phyloP scores from a whole-genome alignment of 179 eudicot genomes.

The Drosera spatulata region DNA sequence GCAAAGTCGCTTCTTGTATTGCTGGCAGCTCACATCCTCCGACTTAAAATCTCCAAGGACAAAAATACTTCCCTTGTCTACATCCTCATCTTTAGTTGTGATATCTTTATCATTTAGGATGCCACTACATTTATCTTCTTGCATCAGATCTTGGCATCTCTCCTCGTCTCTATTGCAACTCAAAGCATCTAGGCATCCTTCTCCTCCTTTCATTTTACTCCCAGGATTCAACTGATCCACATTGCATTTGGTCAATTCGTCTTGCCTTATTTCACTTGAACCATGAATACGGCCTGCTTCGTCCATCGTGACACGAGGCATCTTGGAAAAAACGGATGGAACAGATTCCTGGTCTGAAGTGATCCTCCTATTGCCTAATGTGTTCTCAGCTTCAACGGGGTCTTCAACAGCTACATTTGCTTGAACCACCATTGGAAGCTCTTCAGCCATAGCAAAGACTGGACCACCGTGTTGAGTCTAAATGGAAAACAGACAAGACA shows the following conservation, averaged over 20 bases:
- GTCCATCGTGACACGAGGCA: conserved; percentile 7
- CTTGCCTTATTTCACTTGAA: conserved; percentile 9
- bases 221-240: conserved; percentile 20
- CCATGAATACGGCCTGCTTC: conserved; percentile 5
- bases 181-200: conserved; percentile 7
- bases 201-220: conserved; percentile 17
- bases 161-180: neutral
- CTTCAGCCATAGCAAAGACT: conserved; percentile 4
- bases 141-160: too few species aligned
- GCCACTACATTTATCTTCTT: too few species aligned
- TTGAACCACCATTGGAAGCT: conserved; percentile 13
- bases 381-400: conserved; percentile 10
- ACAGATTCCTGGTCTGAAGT: conserved; percentile 12
- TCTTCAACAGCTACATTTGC: conserved; percentile 9
- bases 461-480: conserved; percentile 27
- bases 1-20: too few species aligned
- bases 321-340: conserved; percentile 8
- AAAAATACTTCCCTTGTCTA: too few species aligned
- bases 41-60: too few species aligned
- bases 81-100: too few species aligned
- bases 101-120: too few species aligned
- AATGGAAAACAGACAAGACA: conserved; percentile 1
- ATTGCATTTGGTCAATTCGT: conserved; percentile 9
- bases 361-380: conserved; percentile 9
- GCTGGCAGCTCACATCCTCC: too few species aligned